These are phyloP conservation scores for Sclerotinia borealis DNA, from an alignment of 2,329 filamentous ascomycete genomes.

Conservation along the genomic window DNA sequence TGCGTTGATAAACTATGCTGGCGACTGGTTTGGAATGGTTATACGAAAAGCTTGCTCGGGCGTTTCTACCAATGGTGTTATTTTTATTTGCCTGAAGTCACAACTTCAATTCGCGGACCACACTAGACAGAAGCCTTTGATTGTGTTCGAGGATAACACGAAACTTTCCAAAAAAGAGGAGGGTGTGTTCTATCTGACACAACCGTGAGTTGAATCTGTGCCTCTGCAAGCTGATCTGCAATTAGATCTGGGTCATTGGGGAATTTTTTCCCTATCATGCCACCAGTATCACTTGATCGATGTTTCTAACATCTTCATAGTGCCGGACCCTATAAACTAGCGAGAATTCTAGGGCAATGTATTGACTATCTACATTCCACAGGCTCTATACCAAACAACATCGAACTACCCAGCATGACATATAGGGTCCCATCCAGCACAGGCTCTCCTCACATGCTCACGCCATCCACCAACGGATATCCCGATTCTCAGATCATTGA, in stretches of 20 bases:
- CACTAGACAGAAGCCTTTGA: slow-evolving; percentile 14
- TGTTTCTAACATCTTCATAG: slow-evolving; percentile 10
- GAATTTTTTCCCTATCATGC: not conserved
- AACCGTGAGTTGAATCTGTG: slow-evolving; percentile 18
- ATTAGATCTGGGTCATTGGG: not conserved
- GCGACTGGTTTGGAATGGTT: slow-evolving; percentile 23
- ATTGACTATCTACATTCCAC: slow-evolving; percentile 13
- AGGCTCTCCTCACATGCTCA: not conserved
- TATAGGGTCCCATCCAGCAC: not conserved
- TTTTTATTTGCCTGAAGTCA: slow-evolving; percentile 18
- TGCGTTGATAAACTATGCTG: slow-evolving; percentile 16
- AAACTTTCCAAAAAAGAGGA: not conserved
- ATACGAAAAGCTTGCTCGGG: slow-evolving; percentile 13
- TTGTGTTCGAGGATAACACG: slow-evolving; percentile 20
- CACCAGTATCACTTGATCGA: not conserved
- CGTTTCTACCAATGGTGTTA: slow-evolving; percentile 1
- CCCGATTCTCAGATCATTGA: not conserved
- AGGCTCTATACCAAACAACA: not conserved
- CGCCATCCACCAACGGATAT: not conserved
- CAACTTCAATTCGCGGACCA: slow-evolving; percentile 8
- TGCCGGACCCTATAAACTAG: slow-evolving; percentile 22
- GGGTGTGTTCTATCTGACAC: slow-evolving; percentile 16
- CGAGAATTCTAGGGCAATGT: slow-evolving; percentile 15
- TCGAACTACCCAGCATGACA: not conserved
- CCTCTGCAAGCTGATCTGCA: not conserved